Conservation (phyloP, 2,329 filamentous ascomycete genomes). For the Ophiostoma sp. region DNA sequence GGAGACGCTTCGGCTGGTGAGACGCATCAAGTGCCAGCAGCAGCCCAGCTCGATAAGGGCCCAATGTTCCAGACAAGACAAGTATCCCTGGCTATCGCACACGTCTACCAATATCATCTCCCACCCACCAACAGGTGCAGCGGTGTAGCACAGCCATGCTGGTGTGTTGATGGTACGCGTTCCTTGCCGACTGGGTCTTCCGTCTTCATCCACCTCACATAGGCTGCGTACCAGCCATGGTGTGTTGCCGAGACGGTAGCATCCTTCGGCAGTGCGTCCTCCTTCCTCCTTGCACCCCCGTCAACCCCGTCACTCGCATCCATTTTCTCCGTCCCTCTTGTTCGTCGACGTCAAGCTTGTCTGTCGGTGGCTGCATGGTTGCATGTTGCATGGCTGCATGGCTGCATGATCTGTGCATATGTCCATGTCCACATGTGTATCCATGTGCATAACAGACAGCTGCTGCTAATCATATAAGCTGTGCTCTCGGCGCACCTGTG, state of each 20-base stretch:
- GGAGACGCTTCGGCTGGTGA: not conserved
- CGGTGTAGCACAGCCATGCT: not conserved
- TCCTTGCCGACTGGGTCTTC: no score
- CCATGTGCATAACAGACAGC: not conserved
- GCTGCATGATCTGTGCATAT: not conserved
- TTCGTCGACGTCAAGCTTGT: not conserved
- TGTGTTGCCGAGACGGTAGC: not conserved
- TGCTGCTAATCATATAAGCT: not conserved
- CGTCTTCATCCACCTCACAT: no score
- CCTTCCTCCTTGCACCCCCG: not conserved
- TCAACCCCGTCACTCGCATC: not conserved
- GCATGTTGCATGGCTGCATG: not conserved
- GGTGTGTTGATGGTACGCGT: no score
- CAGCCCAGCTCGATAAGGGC: not conserved
- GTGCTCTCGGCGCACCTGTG: not conserved
- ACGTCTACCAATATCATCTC: not conserved
- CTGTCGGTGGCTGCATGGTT: not conserved
- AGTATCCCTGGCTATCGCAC: not conserved
- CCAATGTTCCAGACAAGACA: no score
- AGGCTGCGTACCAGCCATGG: not conserved
- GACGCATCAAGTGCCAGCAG: not conserved
- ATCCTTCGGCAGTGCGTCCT: not conserved
- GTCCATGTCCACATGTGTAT: not conserved
- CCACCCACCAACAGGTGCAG: not conserved
- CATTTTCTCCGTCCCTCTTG: no score